Base-by-base conservation (phyloP, 2,329 filamentous ascomycete genomes). In the Karstenula rhodostoma region DNA sequence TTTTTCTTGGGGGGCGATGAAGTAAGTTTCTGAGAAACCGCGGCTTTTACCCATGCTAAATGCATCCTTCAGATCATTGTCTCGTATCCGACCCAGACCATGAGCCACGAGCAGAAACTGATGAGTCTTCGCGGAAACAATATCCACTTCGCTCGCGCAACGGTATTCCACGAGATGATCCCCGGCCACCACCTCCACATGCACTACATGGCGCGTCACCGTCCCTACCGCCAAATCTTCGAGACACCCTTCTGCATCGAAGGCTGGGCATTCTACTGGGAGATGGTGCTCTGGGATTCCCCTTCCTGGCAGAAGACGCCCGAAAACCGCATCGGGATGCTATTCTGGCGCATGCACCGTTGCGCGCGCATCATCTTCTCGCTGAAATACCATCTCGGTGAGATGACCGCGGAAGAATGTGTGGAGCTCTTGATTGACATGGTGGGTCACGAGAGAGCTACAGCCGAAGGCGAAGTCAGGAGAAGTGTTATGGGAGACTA, bases 311-410 rank as follows among this genome's bases (percentile, higher is more conserved):
- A 83, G 58, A 75, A 77, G 4, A 78, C 79, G 0, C 78, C 85
- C 0, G 82, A 85, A 60, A 83, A 87, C 62, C 79, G 80, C 42
- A 80, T 88, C 23, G 86, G 86, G 0, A 85, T 86, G 63, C 73
- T 89, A 8, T 88, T 87, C 70, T 88, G 86, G 86, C 80, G 85
- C 15, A 87, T 88, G 82, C 86, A 89, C 69, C 83, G 86, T 29
- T 87, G 86, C 65, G 83, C 83, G 6, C 82, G 86, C 40, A 87
- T 87, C 64, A 75, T 85, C 13, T 88, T 88, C 72, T 86, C 84
- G 0, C 70, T 88, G 1, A 82, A 81, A 42, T 88, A 87, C 60
- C 86, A 88, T 67, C 79, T 88, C 0, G 85, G 84, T 1, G 70
- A 82, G 61, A 82, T 87, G 79, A 80, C 75, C 10, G 80, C 85